Conservation (phyloP, 2,329 filamentous ascomycete genomes). For the Endoconidiophora laricicola region DNA sequence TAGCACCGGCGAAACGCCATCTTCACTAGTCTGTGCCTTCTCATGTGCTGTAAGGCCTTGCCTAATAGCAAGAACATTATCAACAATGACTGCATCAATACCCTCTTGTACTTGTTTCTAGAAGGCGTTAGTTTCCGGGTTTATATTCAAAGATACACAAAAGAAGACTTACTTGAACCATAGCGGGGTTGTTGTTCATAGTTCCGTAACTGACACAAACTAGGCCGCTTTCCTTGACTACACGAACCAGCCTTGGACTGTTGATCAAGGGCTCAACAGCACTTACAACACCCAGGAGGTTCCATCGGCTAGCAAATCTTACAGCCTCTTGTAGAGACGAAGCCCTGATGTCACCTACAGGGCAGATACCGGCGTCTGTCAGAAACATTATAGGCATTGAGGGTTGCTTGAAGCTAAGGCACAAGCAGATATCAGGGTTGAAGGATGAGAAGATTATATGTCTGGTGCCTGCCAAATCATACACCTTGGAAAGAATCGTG, state of each 20-base stretch:
- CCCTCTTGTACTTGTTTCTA: conserved; percentile 83
- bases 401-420: conserved; percentile 91
- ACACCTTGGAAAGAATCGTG: conserved; percentile 77
- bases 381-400: conserved; percentile 92
- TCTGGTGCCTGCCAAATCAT: conserved; percentile 64
- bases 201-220: conserved; percentile 92
- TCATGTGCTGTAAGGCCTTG: conserved; percentile 54
- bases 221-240: conserved; percentile 85
- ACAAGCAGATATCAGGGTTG: conserved; percentile 89
- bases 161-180: conserved; percentile 57
- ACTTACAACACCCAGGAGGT: conserved; percentile 77
- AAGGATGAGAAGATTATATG: conserved; percentile 96
- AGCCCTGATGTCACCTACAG: conserved; percentile 77
- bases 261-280: conserved; percentile 78
- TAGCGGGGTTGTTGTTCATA: conserved; percentile 70
- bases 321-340: conserved; percentile 90
- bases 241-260: conserved; percentile 72
- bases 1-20: background rate
- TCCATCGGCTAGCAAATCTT: conserved; percentile 88
- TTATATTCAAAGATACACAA: background rate
- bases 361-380: conserved; percentile 67
- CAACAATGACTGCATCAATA: conserved; percentile 95
- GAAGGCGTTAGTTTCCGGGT: conserved; percentile 11
- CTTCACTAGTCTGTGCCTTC: conserved; percentile 4
- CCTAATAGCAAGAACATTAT: conserved; percentile 81